Conservation (phyloP, 2,329 filamentous ascomycete genomes). For the Arachnopeziza araneosa region DNA sequence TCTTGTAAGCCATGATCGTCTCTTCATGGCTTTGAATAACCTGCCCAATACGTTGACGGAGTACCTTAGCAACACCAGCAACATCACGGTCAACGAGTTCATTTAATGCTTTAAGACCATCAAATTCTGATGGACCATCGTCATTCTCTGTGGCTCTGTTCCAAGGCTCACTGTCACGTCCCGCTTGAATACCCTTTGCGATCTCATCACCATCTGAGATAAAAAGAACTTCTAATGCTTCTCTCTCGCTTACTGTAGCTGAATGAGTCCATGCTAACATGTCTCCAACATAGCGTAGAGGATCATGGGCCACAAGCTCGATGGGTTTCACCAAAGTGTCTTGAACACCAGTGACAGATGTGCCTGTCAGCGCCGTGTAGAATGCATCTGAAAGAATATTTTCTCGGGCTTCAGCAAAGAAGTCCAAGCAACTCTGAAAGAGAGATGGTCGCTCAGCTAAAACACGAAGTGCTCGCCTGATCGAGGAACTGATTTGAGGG, state of each 20-base stretch:
- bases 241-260: conserved; percentile 85
- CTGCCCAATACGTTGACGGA: conserved; percentile 87
- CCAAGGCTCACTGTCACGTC: conserved; percentile 81
- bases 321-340: conserved; percentile 75
- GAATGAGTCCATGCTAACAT: conserved; percentile 98
- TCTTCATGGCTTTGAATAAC: conserved; percentile 92
- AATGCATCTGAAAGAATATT: conserved; percentile 84
- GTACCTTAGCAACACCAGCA: conserved; percentile 70
- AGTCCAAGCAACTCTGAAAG: conserved; percentile 90
- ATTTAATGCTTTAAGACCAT: conserved; percentile 75
- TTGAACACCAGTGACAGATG: conserved; percentile 49
- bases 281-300: conserved; percentile 85
- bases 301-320: conserved; percentile 87
- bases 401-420: conserved; percentile 86
- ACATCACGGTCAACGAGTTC: conserved; percentile 84
- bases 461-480: conserved; percentile 77
- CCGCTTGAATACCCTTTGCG: conserved; percentile 72
- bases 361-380: conserved; percentile 78
- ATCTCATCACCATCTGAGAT: conserved; percentile 87
- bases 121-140: conserved; percentile 55
- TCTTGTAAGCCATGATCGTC: conserved; percentile 79
- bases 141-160: conserved; percentile 56
- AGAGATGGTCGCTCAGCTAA: conserved; percentile 83
- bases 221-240: conserved; percentile 87
- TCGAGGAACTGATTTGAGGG: conserved; percentile 80